Percentiles rank a stretch among this genome's conserved stretches.
Evolutionary conservation across 306 rosid species (phyloP).

Genomic region (Gynostemma pentaphyllum): DNA sequence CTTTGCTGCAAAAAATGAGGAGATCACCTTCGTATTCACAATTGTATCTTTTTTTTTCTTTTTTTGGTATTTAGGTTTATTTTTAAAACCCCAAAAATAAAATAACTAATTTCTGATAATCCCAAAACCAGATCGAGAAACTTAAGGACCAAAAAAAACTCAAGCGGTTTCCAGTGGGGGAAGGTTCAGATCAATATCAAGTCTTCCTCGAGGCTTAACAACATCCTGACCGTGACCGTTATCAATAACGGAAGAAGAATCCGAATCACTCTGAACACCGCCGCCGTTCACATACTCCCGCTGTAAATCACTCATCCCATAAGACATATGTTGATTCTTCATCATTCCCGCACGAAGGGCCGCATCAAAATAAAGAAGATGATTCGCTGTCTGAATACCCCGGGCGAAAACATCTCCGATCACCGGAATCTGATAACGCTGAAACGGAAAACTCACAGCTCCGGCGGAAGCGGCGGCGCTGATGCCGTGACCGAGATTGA

Average conservation of each 20-base stretch:
- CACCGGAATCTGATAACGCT: conserved; percentile 9
- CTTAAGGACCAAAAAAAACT: conserved; percentile 10
- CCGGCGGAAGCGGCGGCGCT: conserved; percentile 16
- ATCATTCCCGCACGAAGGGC: conserved; percentile 29
- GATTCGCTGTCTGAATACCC: conserved; percentile 11
- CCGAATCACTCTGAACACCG: conserved; percentile 35
- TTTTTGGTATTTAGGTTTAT: conserved; percentile 1
- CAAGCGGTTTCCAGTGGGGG: conserved; percentile 31
- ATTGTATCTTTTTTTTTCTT: neutral
- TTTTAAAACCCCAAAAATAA: neutral
- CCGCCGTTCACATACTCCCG: neutral
- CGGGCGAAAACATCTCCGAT: conserved; percentile 9
- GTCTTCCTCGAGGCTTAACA: conserved; percentile 14
- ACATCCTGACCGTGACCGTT: conserved; percentile 16
- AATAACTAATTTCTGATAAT: neutral
- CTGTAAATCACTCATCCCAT: conserved; percentile 16
- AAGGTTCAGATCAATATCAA: conserved; percentile 30
- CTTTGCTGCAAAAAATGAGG: conserved; percentile 25
- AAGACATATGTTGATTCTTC: conserved; percentile 12
- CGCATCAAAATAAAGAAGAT: conserved; percentile 25
- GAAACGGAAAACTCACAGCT: conserved; percentile 34
- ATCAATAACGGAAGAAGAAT: conserved; percentile 33
- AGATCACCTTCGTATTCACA: conserved; percentile 25
- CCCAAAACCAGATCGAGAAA: conserved; percentile 4
- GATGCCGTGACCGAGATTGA: conserved; percentile 28